These are phyloP conservation scores for Scenedesmus sp. DNA, from an alignment of 163 green algal species.

Conservation along the genomic window DNA sequence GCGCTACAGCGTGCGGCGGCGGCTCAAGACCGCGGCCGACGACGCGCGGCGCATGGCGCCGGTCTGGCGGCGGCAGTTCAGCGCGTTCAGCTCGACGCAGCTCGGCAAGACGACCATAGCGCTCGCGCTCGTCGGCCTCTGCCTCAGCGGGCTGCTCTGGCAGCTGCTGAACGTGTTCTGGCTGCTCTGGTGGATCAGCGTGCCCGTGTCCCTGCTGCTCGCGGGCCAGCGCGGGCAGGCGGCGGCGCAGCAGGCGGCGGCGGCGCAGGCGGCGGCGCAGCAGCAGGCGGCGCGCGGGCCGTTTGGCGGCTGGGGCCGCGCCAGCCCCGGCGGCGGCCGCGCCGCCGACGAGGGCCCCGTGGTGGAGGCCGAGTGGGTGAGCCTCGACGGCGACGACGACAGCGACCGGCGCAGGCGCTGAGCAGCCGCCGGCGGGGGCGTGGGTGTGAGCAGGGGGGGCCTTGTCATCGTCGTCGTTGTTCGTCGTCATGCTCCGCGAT, in stretches of 20 bases:
- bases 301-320: background rate
- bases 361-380: constrained; percentile 39
- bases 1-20: constrained; percentile 6
- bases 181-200: constrained; percentile 38
- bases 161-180: constrained; percentile 45
- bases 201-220: constrained; percentile 22
- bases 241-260: background rate
- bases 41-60: constrained; percentile 28
- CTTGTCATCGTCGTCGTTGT: too few species aligned
- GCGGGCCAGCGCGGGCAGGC: background rate
- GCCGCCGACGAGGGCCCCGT: constrained; percentile 5
- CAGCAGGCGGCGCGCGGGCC: constrained; percentile 26
- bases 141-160: constrained; percentile 33
- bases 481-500: too few species aligned
- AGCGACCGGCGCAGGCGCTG: too few species aligned
- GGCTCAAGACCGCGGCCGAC: background rate
- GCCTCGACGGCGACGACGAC: constrained; percentile 29
- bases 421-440: background rate
- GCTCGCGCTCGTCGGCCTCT: constrained; percentile 17
- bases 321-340: constrained; percentile 8
- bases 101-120: constrained; percentile 22
- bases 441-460: too few species aligned
- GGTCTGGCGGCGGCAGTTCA: constrained; percentile 18
- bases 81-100: constrained; percentile 14
- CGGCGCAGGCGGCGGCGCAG: constrained; percentile 1